A percentile compares a stretch with the other conserved stretches of the same genome.
phyloP scores from a whole-genome alignment of 176 grass and related monocot species.

The Oropetium thomaeum region DNA sequence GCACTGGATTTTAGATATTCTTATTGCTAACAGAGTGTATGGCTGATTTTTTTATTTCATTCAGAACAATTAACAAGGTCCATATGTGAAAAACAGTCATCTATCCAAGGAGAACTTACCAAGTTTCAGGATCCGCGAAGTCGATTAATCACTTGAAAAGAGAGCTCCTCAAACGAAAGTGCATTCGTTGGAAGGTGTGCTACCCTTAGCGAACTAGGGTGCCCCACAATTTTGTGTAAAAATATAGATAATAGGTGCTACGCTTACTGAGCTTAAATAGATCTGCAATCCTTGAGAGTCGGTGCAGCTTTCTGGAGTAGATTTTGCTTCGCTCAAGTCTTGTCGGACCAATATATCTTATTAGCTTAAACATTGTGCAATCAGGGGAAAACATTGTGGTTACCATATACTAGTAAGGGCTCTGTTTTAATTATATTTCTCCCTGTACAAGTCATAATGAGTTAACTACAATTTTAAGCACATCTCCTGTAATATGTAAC shows the following conservation, averaged over 20 bases:
- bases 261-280: slow-evolving; percentile 1
- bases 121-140: slow-evolving; percentile 23
- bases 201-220: slow-evolving; percentile 12
- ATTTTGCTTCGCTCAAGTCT: slow-evolving; percentile 24
- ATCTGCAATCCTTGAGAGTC: slow-evolving; percentile 9
- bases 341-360: slow-evolving; percentile 22
- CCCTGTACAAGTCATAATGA: neutral
- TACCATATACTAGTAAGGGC: neutral
- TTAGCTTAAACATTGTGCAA: neutral
- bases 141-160: slow-evolving; percentile 1
- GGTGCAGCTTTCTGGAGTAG: slow-evolving; percentile 29
- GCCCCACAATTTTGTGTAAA: slow-evolving; percentile 44
- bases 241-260: slow-evolving; percentile 28
- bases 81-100: slow-evolving; percentile 22
- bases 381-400: neutral
- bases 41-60: slow-evolving; percentile 21
- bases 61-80: slow-evolving; percentile 24
- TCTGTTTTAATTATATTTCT: slow-evolving; percentile 1
- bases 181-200: neutral
- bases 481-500: slow-evolving; percentile 1
- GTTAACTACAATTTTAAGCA: neutral
- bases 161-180: neutral
- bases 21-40: slow-evolving; percentile 2
- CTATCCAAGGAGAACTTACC: slow-evolving; percentile 5
- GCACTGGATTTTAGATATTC: slow-evolving; percentile 6